Conservation (phyloP, 306 rosid species). For the Prunus davidiana region DNA sequence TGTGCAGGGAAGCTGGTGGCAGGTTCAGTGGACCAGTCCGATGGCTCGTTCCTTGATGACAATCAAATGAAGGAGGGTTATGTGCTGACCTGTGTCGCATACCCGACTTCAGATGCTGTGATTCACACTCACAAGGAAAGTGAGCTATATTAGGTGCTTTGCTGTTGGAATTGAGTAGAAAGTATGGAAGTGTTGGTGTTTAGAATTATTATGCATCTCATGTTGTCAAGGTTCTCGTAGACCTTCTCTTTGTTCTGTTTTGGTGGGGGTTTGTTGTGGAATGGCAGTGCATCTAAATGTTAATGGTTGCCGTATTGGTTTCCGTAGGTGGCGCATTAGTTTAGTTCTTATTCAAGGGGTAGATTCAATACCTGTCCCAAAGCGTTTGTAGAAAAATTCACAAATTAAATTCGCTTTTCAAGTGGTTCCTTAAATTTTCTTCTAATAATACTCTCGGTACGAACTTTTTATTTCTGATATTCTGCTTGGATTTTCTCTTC, state of each 20-base stretch:
- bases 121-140: slow-evolving; percentile 81
- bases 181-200: not conserved
- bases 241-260: slow-evolving; percentile 1
- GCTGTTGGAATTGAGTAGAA: not conserved
- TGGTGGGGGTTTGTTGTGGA: slow-evolving; percentile 5
- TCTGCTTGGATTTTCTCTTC: too few relatives aligned
- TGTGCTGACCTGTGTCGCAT: slow-evolving; percentile 62
- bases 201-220: not conserved
- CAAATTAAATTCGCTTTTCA: too few relatives aligned
- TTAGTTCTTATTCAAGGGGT: not conserved
- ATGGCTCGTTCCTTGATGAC: slow-evolving; percentile 77
- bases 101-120: slow-evolving; percentile 68
- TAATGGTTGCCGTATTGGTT: not conserved
- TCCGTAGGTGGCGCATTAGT: not conserved
- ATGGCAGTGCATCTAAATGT: not conserved
- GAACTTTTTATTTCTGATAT: too few relatives aligned
- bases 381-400: not conserved
- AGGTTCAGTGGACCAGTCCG: slow-evolving; percentile 72
- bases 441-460: too few relatives aligned
- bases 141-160: slow-evolving; percentile 53
- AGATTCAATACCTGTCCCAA: not conserved
- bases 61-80: slow-evolving; percentile 54
- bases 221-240: not conserved
- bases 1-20: slow-evolving; percentile 65
- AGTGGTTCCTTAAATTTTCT: too few relatives aligned